phyloP scores from a whole-genome alignment of 148 eudicot species.

The Chenopodium berlandieri region DNA sequence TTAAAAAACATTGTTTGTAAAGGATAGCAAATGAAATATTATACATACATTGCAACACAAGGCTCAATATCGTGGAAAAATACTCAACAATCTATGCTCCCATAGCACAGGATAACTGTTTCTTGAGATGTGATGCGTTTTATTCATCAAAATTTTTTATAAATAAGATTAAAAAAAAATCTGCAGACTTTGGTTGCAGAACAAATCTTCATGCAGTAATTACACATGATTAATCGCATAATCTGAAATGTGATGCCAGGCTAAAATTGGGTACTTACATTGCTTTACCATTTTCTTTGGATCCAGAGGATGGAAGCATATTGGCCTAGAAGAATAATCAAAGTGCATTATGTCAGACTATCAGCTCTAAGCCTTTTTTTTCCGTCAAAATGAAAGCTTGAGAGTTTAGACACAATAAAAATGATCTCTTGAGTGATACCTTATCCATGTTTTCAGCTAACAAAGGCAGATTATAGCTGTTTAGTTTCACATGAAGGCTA shows the following conservation, averaged over 20 bases:
- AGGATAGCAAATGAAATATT: background rate
- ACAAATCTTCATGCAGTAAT: background rate
- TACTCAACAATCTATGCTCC: background rate
- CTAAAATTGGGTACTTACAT: conserved; percentile 32
- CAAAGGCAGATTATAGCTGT: conserved; percentile 66
- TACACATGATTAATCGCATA: background rate
- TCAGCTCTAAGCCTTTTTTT: conserved; percentile 18
- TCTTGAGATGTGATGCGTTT: background rate
- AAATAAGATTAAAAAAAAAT: too few species aligned
- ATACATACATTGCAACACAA: background rate
- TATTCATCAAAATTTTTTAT: background rate
- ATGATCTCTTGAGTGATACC: conserved; percentile 30
- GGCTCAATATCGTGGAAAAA: background rate
- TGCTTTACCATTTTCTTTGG: conserved; percentile 30
- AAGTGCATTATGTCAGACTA: conserved; percentile 21
- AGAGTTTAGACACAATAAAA: background rate
- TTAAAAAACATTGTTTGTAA: background rate
- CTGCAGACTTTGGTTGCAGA: background rate
- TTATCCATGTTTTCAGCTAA: conserved; percentile 44
- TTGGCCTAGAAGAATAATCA: conserved; percentile 29
- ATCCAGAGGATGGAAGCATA: conserved; percentile 28
- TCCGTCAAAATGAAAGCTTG: background rate
- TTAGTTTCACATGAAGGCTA: conserved; percentile 65
- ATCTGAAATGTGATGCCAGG: background rate
- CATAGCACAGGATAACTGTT: background rate